Evolutionary conservation across 192 early-diverging fungal species (phyloP).

Genomic region (Coemansia sp.): DNA sequence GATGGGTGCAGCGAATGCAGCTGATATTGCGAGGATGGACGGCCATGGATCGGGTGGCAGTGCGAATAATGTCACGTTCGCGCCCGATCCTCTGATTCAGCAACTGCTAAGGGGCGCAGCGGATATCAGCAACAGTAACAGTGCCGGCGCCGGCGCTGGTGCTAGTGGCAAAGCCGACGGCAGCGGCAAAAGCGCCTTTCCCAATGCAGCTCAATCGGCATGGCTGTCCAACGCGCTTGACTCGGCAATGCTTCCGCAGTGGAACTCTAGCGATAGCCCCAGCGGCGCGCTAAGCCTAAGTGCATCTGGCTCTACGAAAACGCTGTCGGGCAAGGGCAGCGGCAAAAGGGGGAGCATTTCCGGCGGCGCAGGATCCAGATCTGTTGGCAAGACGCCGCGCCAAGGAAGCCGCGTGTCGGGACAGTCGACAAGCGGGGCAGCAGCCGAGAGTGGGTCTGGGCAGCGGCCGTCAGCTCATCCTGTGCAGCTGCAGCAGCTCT

Average conservation of each 20-base stretch:
- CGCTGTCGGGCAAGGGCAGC: background rate
- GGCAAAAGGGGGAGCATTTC: constrained; percentile 4
- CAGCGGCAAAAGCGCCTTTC: background rate
- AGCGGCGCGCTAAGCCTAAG: background rate
- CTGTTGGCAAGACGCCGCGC: background rate
- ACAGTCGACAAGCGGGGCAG: background rate
- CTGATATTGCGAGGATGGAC: background rate
- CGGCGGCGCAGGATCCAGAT: background rate
- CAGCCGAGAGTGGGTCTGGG: background rate
- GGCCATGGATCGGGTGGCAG: background rate
- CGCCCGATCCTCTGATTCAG: constrained; percentile 37
- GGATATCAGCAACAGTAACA: constrained; percentile 12
- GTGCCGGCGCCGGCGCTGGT: background rate
- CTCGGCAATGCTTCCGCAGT: constrained; percentile 19
- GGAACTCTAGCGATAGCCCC: constrained; percentile 6
- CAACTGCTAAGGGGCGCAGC: constrained; percentile 34
- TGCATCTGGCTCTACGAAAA: background rate
- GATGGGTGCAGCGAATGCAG: background rate
- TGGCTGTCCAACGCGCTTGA: constrained; percentile 18
- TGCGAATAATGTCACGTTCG: constrained; percentile 5
- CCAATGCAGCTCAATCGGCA: constrained; percentile 9
- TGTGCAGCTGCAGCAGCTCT: constrained; percentile 14
- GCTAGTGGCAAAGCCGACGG: background rate
- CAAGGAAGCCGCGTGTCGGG: background rate
- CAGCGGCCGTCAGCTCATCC: constrained; percentile 12